phyloP scores from a whole-genome alignment of 371 early-diverging fungal species.

The Saksenaea oblongispora region DNA sequence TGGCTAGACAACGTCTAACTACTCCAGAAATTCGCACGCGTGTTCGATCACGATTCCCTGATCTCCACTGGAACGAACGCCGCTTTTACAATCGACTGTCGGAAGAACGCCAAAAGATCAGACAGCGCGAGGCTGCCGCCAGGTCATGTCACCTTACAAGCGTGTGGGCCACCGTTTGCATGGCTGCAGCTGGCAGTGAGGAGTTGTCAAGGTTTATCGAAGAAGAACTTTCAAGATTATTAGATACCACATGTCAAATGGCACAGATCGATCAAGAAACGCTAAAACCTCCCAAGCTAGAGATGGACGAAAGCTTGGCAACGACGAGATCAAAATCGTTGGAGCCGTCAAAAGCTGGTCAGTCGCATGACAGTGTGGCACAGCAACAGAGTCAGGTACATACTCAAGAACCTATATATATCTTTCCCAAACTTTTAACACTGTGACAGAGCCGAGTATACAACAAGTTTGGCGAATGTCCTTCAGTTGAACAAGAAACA shows the following conservation, averaged over 20 bases:
- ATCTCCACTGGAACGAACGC: conserved; percentile 64
- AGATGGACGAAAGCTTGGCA: conserved; percentile 1
- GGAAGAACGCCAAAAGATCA: conserved; percentile 62
- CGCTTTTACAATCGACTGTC: conserved; percentile 65
- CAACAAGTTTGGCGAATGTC: neutral
- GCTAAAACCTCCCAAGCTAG: neutral
- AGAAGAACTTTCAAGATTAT: conserved; percentile 38
- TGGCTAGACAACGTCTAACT: conserved; percentile 53
- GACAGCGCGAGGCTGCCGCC: conserved; percentile 51
- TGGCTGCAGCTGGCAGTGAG: conserved; percentile 45
- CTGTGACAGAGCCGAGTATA: neutral
- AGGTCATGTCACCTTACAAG: conserved; percentile 50
- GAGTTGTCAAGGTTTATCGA: conserved; percentile 52
- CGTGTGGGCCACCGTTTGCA: conserved; percentile 36
- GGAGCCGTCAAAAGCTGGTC: neutral
- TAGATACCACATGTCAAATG: conserved; percentile 38
- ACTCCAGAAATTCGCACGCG: conserved; percentile 60
- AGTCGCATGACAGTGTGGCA: neutral
- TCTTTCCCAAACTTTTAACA: conserved; percentile 3
- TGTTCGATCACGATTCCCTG: conserved; percentile 54
- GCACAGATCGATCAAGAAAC: conserved; percentile 21
- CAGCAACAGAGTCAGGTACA: conserved; percentile 5
- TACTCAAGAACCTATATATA: neutral
- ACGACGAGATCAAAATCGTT: neutral
- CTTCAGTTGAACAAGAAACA: neutral